Base-by-base conservation (phyloP, 2,329 filamentous ascomycete species). In the Aspergillus arachidicola region DNA sequence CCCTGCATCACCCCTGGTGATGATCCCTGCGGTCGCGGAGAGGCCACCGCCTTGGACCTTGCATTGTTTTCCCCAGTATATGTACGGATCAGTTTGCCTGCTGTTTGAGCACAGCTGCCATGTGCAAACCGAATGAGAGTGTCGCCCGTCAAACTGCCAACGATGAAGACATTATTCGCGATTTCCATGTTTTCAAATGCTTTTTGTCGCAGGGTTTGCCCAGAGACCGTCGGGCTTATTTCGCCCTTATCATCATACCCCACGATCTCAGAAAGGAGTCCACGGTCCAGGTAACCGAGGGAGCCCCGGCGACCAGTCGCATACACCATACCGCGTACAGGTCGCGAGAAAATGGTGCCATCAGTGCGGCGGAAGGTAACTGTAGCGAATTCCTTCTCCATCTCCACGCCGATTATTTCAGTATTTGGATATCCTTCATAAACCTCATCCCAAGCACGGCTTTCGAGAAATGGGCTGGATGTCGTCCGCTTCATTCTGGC, bases 111-210 rank as follows among this genome's bases (percentile, higher is more conserved):
- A 66, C 86, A 87, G 6, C 85, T 83, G 3, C 86, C 86, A 32
- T 87, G 85, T 10, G 85, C 84, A 68, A 87, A 87, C 1, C 86
- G 79, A 30, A 89, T 84, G 4, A 89, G 76, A 3, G 85, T 87
- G 71, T 89, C 86, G 4, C 86, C 86, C 0, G 86, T 86, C 57
- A 89, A 69, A 66, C 85, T 87, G 12, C 86, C 86, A 43, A 85
- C 84, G 50, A 86, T 81, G 71, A 86, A 87, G 34, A 88, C 78
- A 50, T 81, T 75, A 0, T 74, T 78, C 0, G 84, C 81, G 34
- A 88, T 77, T 71, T 88, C 84, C 19, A 87, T 74, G 53, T 83
- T 81, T 9, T 78, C 73, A 58, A 85, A 80, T 0, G 82, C 82
- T 72, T 84, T 84, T n/a, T 77, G 70, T 28, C 86, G 81, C 32